These are phyloP conservation scores for Juglanconis oblonga DNA, from an alignment of 2,329 filamentous ascomycete species.

Conservation along the genomic window DNA sequence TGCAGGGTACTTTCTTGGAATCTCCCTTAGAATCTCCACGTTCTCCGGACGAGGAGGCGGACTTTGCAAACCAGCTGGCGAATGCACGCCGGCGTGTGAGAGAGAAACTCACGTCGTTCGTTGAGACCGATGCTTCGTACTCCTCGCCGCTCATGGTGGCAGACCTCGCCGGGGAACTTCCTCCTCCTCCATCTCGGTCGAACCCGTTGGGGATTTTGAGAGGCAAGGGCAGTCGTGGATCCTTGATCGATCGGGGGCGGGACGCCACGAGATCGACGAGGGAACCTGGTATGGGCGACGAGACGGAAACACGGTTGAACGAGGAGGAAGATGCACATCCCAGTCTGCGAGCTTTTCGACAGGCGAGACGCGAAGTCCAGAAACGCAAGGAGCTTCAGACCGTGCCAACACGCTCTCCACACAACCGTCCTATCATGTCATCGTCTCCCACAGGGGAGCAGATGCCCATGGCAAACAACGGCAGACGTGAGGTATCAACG, in stretches of 20 bases:
- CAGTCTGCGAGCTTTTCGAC: constrained; percentile 54
- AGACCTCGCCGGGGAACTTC: constrained; percentile 32
- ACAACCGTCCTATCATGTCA: not conserved
- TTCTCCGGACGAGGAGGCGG: constrained; percentile 53
- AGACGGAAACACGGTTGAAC: constrained; percentile 19
- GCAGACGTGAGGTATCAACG: constrained; percentile 19
- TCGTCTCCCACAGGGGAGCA: constrained; percentile 2
- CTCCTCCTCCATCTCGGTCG: constrained; percentile 35
- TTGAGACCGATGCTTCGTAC: constrained; percentile 56
- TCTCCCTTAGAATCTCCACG: constrained; percentile 7
- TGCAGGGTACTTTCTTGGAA: not conserved
- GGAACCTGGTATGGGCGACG: constrained; percentile 53
- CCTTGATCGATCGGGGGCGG: constrained; percentile 38
- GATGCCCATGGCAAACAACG: not conserved
- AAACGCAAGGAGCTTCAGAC: constrained; percentile 52
- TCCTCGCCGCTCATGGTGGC: constrained; percentile 30
- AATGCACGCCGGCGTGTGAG: constrained; percentile 68
- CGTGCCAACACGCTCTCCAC: constrained; percentile 35
- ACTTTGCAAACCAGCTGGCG: constrained; percentile 71
- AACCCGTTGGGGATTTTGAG: constrained; percentile 64
- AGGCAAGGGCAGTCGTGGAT: constrained; percentile 56
- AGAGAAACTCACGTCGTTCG: constrained; percentile 68
- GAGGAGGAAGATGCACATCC: constrained; percentile 43
- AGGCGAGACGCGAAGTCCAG: constrained; percentile 56
- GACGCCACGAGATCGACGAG: constrained; percentile 55